Base-by-base conservation (phyloP, 192 early-diverging fungal genomes). In the Mortierella hygrophila region DNA sequence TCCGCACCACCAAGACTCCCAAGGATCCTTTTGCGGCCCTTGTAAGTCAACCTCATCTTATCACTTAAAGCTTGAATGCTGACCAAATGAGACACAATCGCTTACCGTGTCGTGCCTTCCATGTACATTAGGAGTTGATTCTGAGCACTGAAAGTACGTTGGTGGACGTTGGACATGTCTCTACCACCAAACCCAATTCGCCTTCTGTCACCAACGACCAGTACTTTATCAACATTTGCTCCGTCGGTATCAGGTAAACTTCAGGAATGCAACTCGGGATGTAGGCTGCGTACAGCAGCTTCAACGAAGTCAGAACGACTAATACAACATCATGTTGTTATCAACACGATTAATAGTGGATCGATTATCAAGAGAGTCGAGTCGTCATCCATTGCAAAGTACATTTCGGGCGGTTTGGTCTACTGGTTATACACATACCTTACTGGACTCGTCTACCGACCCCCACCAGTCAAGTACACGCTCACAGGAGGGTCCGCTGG, bases 341-440 rank as follows among this genome's bases (percentile, higher is more conserved):
- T 4, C 11, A 15, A 13, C 60, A 4, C 4, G 9, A 13, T 15
- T 26, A 6, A 23, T 75, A 85, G 82, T 79, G 82, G 82, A 37
- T 74, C 73, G 3, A 85, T 85, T 47, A 85, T 85, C 77, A 85
- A 79, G 41, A 35, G 72, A 44, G 82, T 85, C 2, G 82, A 79
- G 37, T 79, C 82, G 4, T 85, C 82, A 21, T 71, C 74, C 10
- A 70, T 85, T 35, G 82, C 82, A 15, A 85, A 85, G 44, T 52
- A 75, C 23, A 68, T 85, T 3, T 85, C 82, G 23, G 82, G 82
- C 6, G 77, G 82, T 21, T 52, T 85, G 13, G 82, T 79, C 0
- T 85, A 85, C 76, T 85, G 82, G 82, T 68, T 85, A 21, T 85
- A 85, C 68, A 85, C 82, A 9, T 85, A 85, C 55, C 73, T 85